Evolutionary conservation across 169 alveolate species (phyloP).

Genomic region (Plasmodium adleri): DNA sequence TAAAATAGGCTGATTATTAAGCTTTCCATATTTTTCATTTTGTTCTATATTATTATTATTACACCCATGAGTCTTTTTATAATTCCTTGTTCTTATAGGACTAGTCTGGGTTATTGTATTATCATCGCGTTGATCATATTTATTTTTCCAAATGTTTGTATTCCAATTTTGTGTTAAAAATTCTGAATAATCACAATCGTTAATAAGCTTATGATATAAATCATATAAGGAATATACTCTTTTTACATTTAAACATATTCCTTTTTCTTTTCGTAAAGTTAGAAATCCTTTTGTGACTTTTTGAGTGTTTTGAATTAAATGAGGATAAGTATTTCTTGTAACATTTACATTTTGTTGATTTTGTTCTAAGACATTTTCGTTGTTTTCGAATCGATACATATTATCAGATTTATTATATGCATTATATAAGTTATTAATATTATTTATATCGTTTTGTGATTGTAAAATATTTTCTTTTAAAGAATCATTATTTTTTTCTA

Average conservation of each 20-base stretch:
- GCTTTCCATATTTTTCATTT: constrained; percentile 8
- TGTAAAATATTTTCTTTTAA: too few relatives aligned
- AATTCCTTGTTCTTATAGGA: neutral
- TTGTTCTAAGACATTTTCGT: neutral
- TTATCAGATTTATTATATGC: neutral
- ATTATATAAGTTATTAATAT: neutral
- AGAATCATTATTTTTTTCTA: neutral
- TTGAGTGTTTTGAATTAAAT: neutral
- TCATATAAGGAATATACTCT: constrained; percentile 51
- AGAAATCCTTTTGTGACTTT: constrained; percentile 38
- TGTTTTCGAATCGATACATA: neutral
- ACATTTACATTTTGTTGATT: constrained; percentile 5
- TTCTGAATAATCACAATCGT: constrained; percentile 43
- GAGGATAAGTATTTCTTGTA: constrained; percentile 2
- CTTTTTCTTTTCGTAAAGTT: constrained; percentile 60
- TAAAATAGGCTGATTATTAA: constrained; percentile 8
- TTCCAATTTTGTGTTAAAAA: constrained; percentile 22
- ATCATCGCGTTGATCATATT: constrained; percentile 14
- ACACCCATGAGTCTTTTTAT: neutral
- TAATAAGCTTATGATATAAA: constrained; percentile 46
- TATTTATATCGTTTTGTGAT: neutral
- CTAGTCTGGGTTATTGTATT: neutral
- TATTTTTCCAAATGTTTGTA: constrained; percentile 9
- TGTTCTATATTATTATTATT: neutral
- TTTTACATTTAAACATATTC: constrained; percentile 49